phyloP scores from a whole-genome alignment of 1,284 basidiomycete genomes.

The Sporisorium graminicola region DNA sequence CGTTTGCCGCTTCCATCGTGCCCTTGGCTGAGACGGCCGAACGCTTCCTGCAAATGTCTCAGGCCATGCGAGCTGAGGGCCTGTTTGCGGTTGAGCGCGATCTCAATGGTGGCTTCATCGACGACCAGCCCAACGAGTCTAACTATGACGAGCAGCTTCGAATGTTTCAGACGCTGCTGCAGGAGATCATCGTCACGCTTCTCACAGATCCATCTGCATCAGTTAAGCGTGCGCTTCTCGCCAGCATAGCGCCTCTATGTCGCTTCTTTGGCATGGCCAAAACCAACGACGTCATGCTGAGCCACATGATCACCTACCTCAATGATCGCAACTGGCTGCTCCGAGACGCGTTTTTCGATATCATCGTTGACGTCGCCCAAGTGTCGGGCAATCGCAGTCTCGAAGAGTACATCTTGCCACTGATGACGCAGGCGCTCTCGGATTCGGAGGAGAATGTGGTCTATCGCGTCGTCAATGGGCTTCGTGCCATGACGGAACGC shows the following conservation, averaged over 20 bases:
- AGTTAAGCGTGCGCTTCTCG: conserved; percentile 75
- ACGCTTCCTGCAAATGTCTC: conserved; percentile 89
- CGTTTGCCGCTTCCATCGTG: conserved; percentile 88
- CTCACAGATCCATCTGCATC: conserved; percentile 73
- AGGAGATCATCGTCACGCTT: conserved; percentile 85
- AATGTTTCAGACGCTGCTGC: conserved; percentile 86
- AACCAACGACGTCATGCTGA: conserved; percentile 93
- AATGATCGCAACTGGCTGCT: conserved; percentile 93
- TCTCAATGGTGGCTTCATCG: conserved; percentile 75
- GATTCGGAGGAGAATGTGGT: conserved; percentile 96
- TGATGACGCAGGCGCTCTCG: conserved; percentile 86
- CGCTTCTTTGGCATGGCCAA: conserved; percentile 91
- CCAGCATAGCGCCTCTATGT: conserved; percentile 87
- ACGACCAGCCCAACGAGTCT: conserved; percentile 48
- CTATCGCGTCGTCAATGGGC: conserved; percentile 83
- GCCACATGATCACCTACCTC: conserved; percentile 98
- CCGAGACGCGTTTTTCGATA: conserved; percentile 91
- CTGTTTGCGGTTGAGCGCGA: conserved; percentile 79
- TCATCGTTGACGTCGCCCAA: conserved; percentile 88
- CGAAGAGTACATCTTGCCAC: conserved; percentile 83
- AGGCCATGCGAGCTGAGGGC: conserved; percentile 86
- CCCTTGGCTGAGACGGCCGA: conserved; percentile 85
- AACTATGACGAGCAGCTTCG: conserved; percentile 73
- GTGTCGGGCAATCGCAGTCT: conserved; percentile 70
- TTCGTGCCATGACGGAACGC: conserved; percentile 86